A percentile compares a stretch with the other conserved stretches of the same genome.
Conservation (phyloP, 2,329 filamentous ascomycete species). For the Neofusicoccum parvum region DNA sequence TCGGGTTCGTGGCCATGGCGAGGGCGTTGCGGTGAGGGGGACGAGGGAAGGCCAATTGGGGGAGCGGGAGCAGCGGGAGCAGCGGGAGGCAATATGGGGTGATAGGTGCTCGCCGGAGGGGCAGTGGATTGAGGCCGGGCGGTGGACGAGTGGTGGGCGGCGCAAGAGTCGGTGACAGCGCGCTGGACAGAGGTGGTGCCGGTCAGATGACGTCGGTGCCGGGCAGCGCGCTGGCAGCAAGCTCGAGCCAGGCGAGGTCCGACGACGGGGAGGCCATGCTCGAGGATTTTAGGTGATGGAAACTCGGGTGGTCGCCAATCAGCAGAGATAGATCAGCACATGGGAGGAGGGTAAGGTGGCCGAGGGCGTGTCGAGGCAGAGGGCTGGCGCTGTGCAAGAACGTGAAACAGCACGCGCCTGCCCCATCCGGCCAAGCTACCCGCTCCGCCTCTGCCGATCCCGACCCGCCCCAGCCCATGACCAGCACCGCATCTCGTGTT, state of each 20-base stretch:
- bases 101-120: conserved; percentile 11
- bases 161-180: conserved; percentile 8
- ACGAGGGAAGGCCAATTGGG: background rate
- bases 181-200: background rate
- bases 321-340: conserved; percentile 12
- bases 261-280: background rate
- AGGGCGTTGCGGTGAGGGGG: background rate
- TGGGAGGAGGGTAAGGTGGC: background rate
- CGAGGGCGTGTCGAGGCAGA: background rate
- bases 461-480: background rate
- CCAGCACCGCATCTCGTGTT: conserved; percentile 1
- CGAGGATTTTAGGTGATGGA: conserved; percentile 1
- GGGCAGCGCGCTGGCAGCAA: background rate
- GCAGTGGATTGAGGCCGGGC: background rate
- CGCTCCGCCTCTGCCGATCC: conserved; percentile 13
- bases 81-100: background rate
- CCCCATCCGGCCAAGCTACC: conserved; percentile 5
- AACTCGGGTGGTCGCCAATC: conserved; percentile 15
- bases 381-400: background rate
- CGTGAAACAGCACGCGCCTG: conserved; percentile 14
- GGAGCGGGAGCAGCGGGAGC: background rate
- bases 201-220: conserved; percentile 12
- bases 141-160: background rate
- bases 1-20: background rate
- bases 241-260: conserved; percentile 16